phyloP scores from a whole-genome alignment of 1,284 basidiomycete species.

The Moniliella sp. region DNA sequence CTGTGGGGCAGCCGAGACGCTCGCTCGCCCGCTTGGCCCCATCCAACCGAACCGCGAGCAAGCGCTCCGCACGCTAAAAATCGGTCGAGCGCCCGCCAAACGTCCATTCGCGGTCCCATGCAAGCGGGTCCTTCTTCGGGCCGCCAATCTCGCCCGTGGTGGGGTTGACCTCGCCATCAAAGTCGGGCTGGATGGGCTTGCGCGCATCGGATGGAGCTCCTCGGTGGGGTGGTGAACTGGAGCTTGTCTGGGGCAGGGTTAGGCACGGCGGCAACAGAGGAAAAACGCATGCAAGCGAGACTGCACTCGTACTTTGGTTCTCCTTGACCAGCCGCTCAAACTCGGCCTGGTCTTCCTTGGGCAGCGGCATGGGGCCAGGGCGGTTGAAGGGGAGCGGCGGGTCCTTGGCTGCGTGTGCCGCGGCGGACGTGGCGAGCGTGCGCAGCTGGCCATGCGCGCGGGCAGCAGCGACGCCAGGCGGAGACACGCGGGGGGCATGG shows the following conservation, averaged over 20 bases:
- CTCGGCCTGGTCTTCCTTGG: slow-evolving; percentile 34
- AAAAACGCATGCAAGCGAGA: slow-evolving; percentile 1
- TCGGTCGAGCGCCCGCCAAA: slow-evolving; percentile 31
- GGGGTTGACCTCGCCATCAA: slow-evolving; percentile 41
- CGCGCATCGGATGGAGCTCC: slow-evolving; percentile 32
- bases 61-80: too few relatives aligned
- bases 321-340: slow-evolving; percentile 34
- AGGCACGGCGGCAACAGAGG: slow-evolving; percentile 1
- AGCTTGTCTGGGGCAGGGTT: slow-evolving; percentile 1
- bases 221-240: slow-evolving; percentile 6
- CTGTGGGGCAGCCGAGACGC: too few relatives aligned
- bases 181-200: slow-evolving; percentile 34
- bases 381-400: too few relatives aligned
- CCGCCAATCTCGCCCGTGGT: slow-evolving; percentile 41
- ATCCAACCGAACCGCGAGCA: too few relatives aligned
- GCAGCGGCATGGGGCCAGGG: slow-evolving; percentile 32
- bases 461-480: too few relatives aligned
- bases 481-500: too few relatives aligned
- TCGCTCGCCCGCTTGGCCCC: too few relatives aligned
- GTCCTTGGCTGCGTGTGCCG: too few relatives aligned
- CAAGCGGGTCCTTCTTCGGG: slow-evolving; percentile 41
- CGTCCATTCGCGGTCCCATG: slow-evolving; percentile 30
- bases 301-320: slow-evolving; percentile 23
- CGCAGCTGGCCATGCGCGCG: too few relatives aligned
- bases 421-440: too few relatives aligned